Base-by-base conservation (phyloP, 768 basidiomycete species). In the Steccherinum ochraceum region DNA sequence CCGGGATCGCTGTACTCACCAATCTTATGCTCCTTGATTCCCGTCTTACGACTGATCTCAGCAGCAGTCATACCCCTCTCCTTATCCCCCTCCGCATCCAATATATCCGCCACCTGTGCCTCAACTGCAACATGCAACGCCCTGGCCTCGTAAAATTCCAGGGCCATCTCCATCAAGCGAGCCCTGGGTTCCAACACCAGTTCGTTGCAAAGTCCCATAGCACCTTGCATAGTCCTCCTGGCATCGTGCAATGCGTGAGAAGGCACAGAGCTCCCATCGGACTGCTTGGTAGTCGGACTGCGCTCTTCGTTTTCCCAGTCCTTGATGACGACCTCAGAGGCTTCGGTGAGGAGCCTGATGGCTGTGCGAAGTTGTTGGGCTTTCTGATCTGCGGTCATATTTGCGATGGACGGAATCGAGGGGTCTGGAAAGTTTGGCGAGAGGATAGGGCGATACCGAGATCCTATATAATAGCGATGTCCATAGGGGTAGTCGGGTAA, bases 261-360 rank as follows among this genome's bases (percentile, higher is more conserved):
- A 2, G 48, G 52, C 2, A 53, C 10, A 21, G 25, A 30, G 4
- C 30, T 13, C 10, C 24, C 41, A 10, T 12, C 20, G 16, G 26
- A 5, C 21, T 7, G 16, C 7, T 45, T 20, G 21, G 48, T 27
- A 13, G 5, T n/a, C 5, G 35, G 7, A 13, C 3, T 3, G 5
- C 19, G 27, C n/a, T 52, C 48, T 27, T 49, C 52, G 2, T 25
- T 25, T 26, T 48, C 24, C 52, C 52, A 53, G 16, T 53, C 52
- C 3, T 41, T 18, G 21, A 53, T 49, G 47, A 53, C 43, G 23
- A 49, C 52, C 42, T 53, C 52, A 4, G 52, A 43, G 13, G 52
- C 52, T 13, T 49, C 48, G 23, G 12, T 24, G 24, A 53, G 40
- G 3, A 53, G 47, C 23, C 20, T 40, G 13, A 49, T 27, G 18